Conservation (phyloP, 169 alveolate species). For the Plasmodium coatneyi region DNA sequence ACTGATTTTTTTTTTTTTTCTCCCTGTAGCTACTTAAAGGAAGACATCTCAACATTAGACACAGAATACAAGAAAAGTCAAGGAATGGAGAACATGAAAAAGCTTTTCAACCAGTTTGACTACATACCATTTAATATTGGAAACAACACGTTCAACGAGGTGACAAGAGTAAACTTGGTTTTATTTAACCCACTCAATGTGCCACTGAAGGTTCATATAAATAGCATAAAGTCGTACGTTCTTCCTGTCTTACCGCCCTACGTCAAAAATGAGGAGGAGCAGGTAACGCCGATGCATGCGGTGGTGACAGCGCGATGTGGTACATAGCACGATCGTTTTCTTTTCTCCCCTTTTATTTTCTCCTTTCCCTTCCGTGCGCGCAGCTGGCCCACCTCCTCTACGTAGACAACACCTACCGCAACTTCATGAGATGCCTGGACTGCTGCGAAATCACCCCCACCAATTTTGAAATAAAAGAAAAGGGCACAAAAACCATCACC, state of each 20-base stretch:
- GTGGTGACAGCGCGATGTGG: background rate
- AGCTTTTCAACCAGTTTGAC: constrained; percentile 49
- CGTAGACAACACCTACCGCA: constrained; percentile 64
- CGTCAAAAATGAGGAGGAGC: constrained; percentile 40
- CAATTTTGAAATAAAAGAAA: constrained; percentile 36
- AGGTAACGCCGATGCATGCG: constrained; percentile 15
- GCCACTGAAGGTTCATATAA: constrained; percentile 50
- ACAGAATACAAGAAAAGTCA: constrained; percentile 42
- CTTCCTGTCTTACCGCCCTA: constrained; percentile 75
- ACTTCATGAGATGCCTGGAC: constrained; percentile 70
- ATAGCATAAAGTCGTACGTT: constrained; percentile 51
- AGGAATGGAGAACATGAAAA: constrained; percentile 54
- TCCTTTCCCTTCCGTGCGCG: background rate
- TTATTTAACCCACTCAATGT: constrained; percentile 63
- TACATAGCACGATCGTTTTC: background rate
- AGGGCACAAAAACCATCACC: constrained; percentile 36
- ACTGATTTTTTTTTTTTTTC: background rate
- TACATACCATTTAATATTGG: constrained; percentile 70
- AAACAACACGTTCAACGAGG: constrained; percentile 46
- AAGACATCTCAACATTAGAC: constrained; percentile 33
- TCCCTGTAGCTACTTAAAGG: constrained; percentile 40
- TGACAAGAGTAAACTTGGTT: constrained; percentile 39
- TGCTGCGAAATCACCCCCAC: constrained; percentile 50
- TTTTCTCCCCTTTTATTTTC: background rate
- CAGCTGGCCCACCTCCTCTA: constrained; percentile 56